phyloP scores from a whole-genome alignment of 1,139 yeast genomes.

The Geotrichum phurueaensis region DNA sequence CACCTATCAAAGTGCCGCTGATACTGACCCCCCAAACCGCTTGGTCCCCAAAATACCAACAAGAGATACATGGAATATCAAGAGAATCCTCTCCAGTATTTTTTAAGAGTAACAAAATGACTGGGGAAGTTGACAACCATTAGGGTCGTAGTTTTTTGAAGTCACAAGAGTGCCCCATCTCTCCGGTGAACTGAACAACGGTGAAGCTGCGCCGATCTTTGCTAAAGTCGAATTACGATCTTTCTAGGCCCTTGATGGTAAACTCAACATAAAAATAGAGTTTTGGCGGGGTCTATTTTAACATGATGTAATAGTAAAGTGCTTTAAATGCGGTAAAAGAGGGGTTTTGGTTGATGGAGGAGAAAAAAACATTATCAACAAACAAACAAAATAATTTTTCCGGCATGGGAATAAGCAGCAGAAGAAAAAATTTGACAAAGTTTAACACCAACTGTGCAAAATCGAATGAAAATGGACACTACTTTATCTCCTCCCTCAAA shows the following conservation, averaged over 20 bases:
- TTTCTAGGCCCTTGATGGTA: not conserved
- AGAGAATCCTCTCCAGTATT: no score
- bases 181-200: not conserved
- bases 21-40: no score
- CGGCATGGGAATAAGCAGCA: not conserved
- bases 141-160: no score
- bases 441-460: not conserved
- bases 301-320: not conserved
- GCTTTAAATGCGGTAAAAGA: not conserved
- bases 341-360: not conserved
- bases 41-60: no score
- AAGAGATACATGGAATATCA: no score
- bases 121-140: no score
- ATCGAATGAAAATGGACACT: not conserved
- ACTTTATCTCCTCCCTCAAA: not conserved
- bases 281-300: not conserved
- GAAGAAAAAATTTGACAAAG: not conserved
- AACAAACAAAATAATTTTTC: not conserved
- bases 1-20: not conserved
- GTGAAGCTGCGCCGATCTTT: not conserved
- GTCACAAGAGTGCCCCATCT: not conserved
- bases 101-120: no score
- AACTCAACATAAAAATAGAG: not conserved
- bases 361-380: not conserved
- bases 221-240: not conserved